A percentile compares a stretch with the other conserved stretches of the same genome.
These are phyloP conservation scores for Alternaria viburni DNA, from an alignment of 2,329 filamentous ascomycete genomes.

Conservation along the genomic window DNA sequence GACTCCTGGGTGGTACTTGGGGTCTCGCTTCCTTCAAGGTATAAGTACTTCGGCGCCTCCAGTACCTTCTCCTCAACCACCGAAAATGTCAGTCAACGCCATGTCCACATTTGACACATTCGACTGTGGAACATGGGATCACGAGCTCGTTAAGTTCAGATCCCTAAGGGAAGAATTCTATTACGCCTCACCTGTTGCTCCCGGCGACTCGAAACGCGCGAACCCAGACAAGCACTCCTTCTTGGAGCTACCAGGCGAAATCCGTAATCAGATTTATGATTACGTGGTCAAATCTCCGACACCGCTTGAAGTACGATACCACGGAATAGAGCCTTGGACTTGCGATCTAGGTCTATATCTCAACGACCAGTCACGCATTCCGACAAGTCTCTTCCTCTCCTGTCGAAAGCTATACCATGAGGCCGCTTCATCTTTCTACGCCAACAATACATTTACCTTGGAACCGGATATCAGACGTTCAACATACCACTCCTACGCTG, in stretches of 20 bases:
- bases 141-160: too few species aligned
- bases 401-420: neutral
- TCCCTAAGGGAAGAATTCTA: too few species aligned
- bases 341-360: neutral
- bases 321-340: neutral
- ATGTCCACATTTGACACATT: too few species aligned
- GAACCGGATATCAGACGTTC: neutral
- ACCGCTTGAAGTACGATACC: neutral
- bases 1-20: too few species aligned
- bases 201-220: neutral
- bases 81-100: neutral
- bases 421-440: neutral
- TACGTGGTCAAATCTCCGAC: neutral
- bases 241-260: neutral
- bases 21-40: too few species aligned
- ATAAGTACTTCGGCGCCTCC: too few species aligned
- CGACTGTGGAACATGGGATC: too few species aligned
- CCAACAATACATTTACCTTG: neutral
- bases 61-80: too few species aligned
- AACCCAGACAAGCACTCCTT: neutral
- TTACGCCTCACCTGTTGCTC: neutral
- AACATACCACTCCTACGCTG: neutral
- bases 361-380: neutral
- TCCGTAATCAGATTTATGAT: neutral
- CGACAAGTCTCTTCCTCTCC: neutral